phyloP scores from a whole-genome alignment of 805 yeast species.

The Starmerella bombicola region DNA sequence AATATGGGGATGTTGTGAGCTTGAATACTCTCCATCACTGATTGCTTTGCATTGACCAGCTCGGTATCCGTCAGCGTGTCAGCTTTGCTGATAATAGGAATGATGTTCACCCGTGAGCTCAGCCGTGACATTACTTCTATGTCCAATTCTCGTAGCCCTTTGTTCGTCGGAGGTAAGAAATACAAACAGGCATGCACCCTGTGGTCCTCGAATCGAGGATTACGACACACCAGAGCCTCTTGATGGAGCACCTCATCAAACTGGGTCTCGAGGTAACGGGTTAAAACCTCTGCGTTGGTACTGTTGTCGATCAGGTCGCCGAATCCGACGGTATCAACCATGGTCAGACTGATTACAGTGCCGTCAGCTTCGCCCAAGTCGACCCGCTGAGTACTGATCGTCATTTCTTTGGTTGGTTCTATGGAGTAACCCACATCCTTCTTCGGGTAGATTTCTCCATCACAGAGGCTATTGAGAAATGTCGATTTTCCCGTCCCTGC shows the following conservation, averaged over 20 bases:
- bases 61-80: conserved; percentile 64
- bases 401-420: conserved; percentile 14
- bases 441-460: conserved; percentile 18
- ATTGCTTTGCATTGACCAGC: conserved; percentile 39
- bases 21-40: conserved; percentile 45
- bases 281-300: conserved; percentile 34
- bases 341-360: conserved; percentile 40
- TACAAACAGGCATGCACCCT: conserved; percentile 73
- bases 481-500: conserved; percentile 67
- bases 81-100: conserved; percentile 72
- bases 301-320: conserved; percentile 63
- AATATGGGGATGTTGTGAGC: conserved; percentile 51
- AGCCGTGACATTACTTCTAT: conserved; percentile 55
- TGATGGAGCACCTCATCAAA: conserved; percentile 63
- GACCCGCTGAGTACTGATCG: conserved; percentile 18
- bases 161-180: conserved; percentile 48
- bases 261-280: conserved; percentile 51
- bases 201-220: conserved; percentile 64
- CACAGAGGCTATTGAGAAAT: conserved; percentile 57
- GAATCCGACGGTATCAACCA: conserved; percentile 64
- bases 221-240: conserved; percentile 75
- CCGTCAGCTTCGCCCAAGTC: conserved; percentile 48
- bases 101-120: conserved; percentile 61
- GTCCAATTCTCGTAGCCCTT: conserved; percentile 54
- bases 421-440: background rate